Evolutionary conservation across 2,329 filamentous ascomycete species (phyloP), one percentile per base, ranked within the genome.

Genomic region (Botrytis sinoallii): DNA sequence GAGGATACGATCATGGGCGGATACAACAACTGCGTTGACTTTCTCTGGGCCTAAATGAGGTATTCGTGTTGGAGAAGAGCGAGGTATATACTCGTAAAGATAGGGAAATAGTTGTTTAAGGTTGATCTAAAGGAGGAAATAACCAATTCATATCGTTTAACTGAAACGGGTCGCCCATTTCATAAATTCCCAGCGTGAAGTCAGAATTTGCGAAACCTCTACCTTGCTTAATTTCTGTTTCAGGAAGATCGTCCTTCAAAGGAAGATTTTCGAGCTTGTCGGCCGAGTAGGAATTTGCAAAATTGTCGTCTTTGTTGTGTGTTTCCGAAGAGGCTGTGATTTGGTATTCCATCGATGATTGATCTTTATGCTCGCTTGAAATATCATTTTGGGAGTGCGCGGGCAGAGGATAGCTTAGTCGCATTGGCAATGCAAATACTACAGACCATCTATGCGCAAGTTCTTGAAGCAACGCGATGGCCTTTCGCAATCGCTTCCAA

Each of bases 401-500:
- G 38, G 60, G 38, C 2, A 63, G 60, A 42, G 60, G 60, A 42
- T 42, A 63, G 35, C 60, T 63, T n/a, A 63, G 38, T 63, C 60
- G 38, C 60, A 63, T 63, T 63, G 60, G 60, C 14, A 63, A 7
- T 42, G 60, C 60, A n/a, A 63, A 63, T 9, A 63, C 60, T 38
- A 63, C 60, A n/a, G 60, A 63, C 60, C 60, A 63, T 20, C 60
- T 63, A 63, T 63, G 60, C 22, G 60, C 60, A 25, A 63, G 60
- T 18, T 63, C 60, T n/a, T 63, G 60, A 42, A 63, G 60, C 25
- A 63, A 63, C 14, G 60, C 60, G 20, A 63, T 63, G 25, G 60
- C 60, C 35, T 63, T 63, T 25, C 60, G 60, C 25, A 63, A 25
- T 42, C 60, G 22, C 35, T 63, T 63, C 60, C 60, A 63, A 63